Conservation (phyloP, 345 rosid species). For the Nasturtium officinale region DNA sequence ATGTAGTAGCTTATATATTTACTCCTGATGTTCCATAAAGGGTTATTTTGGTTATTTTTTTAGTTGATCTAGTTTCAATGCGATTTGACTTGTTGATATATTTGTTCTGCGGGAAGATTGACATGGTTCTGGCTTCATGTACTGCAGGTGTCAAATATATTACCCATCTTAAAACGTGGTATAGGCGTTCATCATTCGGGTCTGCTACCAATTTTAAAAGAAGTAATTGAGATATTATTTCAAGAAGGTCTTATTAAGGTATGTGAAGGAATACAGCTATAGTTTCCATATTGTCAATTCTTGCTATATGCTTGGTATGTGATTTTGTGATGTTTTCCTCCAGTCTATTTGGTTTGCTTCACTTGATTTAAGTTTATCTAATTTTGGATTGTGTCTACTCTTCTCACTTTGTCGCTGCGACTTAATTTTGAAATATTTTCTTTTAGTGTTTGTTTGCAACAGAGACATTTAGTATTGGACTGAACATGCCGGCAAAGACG, state of each 20-base stretch:
- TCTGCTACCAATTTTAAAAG: slow-evolving; percentile 95
- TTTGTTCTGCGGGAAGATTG: slow-evolving; percentile 11
- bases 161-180: slow-evolving; percentile 96
- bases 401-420: slow-evolving; percentile 15
- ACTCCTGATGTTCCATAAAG: not conserved
- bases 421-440: slow-evolving; percentile 38
- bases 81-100: slow-evolving; percentile 9
- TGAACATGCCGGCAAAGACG: slow-evolving; percentile 99
- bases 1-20: slow-evolving; percentile 6
- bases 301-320: slow-evolving; percentile 4
- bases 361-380: not conserved
- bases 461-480: slow-evolving; percentile 97
- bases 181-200: slow-evolving; percentile 99
- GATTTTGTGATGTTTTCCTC: slow-evolving; percentile 7
- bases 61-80: slow-evolving; percentile 14
- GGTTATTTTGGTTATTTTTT: not conserved
- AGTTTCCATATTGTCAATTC: slow-evolving; percentile 16
- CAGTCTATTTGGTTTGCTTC: slow-evolving; percentile 19
- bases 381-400: not conserved
- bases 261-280: slow-evolving; percentile 20
- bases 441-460: slow-evolving; percentile 96
- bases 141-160: slow-evolving; percentile 81
- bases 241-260: slow-evolving; percentile 99
- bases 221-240: slow-evolving; percentile 95
- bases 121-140: slow-evolving; percentile 33